Conservation (phyloP, 305 asterid species). For the Fraxinus velutina region DNA sequence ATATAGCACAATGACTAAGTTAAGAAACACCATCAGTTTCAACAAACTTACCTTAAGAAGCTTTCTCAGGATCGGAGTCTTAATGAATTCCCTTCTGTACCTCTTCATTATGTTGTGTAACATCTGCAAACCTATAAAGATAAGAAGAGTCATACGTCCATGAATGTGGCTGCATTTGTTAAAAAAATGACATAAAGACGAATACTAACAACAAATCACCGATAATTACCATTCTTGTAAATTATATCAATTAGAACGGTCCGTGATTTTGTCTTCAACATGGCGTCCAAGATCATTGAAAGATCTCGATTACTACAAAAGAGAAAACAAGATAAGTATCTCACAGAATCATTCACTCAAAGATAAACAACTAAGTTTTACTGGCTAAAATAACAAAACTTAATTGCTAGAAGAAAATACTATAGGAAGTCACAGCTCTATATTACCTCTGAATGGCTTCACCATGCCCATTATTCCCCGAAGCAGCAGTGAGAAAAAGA, state of each 20-base stretch:
- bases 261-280: constrained; percentile 75
- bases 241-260: constrained; percentile 43
- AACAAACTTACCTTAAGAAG: constrained; percentile 69
- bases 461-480: constrained; percentile 76
- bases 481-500: constrained; percentile 82
- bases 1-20: not conserved
- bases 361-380: not conserved
- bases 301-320: constrained; percentile 83
- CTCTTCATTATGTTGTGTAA: constrained; percentile 88
- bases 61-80: constrained; percentile 84
- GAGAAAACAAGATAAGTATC: constrained; percentile 5
- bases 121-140: constrained; percentile 80
- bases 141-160: constrained; percentile 11
- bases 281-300: constrained; percentile 93
- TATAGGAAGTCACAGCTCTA: not conserved
- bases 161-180: not conserved
- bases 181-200: constrained; percentile 16
- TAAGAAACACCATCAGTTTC: constrained; percentile 1
- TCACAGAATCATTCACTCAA: constrained; percentile 9
- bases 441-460: constrained; percentile 82
- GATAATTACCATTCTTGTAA: constrained; percentile 41
- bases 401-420: not conserved
- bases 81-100: constrained; percentile 65
- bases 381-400: constrained; percentile 22
- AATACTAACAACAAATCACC: constrained; percentile 15